phyloP scores from a whole-genome alignment of 176 grass and related monocot genomes.

The Paspalum vaginatum region DNA sequence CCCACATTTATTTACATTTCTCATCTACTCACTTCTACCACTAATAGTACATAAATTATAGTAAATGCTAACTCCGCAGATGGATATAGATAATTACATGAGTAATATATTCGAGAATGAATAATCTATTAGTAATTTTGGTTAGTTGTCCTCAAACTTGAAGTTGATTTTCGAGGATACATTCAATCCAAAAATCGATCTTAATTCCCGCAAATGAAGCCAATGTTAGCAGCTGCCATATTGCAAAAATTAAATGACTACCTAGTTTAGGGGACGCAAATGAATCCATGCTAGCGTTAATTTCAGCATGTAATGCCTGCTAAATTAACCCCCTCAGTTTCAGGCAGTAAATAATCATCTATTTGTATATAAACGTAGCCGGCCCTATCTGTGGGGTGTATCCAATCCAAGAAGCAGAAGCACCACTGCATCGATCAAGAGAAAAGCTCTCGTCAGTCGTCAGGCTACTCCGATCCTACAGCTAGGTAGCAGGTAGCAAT shows the following conservation, averaged over 20 bases:
- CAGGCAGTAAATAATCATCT: background rate
- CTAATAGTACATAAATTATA: too few relatives aligned
- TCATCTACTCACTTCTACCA: too few relatives aligned
- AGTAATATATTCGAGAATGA: too few relatives aligned
- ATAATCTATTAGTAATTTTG: too few relatives aligned
- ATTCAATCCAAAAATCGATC: too few relatives aligned
- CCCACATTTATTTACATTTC: too few relatives aligned
- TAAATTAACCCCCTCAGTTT: background rate
- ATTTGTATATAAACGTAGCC: background rate
- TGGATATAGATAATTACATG: too few relatives aligned
- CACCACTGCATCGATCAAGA: background rate
- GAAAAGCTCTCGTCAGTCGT: background rate
- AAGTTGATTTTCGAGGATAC: too few relatives aligned
- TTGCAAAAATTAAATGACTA: background rate
- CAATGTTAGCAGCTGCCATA: background rate
- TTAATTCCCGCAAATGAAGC: too few relatives aligned
- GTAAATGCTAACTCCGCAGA: too few relatives aligned
- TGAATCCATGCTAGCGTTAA: background rate
- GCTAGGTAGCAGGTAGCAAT: background rate
- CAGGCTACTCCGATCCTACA: background rate
- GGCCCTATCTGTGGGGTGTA: too few relatives aligned
- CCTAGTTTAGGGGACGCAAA: background rate
- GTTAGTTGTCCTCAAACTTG: too few relatives aligned
- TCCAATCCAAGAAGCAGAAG: background rate
- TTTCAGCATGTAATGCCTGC: background rate